Base-by-base conservation (phyloP, 2,329 filamentous ascomycete genomes). In the Periconia sp. region DNA sequence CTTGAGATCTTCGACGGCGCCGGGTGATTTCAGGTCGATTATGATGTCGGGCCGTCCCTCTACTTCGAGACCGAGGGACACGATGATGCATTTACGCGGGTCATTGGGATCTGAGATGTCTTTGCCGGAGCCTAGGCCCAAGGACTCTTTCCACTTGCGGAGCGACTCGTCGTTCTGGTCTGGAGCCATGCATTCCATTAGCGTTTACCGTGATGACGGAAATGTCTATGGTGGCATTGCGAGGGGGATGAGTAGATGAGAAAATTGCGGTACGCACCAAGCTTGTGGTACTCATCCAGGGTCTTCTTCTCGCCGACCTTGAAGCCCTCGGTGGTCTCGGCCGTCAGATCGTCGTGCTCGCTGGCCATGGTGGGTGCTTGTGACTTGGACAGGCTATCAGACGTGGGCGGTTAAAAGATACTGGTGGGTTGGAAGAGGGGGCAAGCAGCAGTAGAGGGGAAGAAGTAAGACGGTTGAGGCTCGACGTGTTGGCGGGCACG, bases 221-320 rank as follows among this genome's bases (percentile, higher is more conserved):
- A 26, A 29, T 23, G 44, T 29, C n/a, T n/a, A n/a, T n/a, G n/a
- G n/a, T n/a, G n/a, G n/a, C 25, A 17, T 13, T 29, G n/a, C 15
- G 22, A 29, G 26, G 25, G 23, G 24, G 17, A 39, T 30, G 17
- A 26, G n/a, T 18, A 31, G 24, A 18, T 4, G 18, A 34, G 11
- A 19, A 29, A 18, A 26, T 17, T 34, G 45, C 22, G 43, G 31
- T 46, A 79, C 88, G 67, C 79, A 95, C 91, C 94, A 76, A 99
- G 87, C 72, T 96, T 81, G 68, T 92, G 82, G 76, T 96, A 96
- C 74, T 96, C 89, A 54, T 92, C 89, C 67, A 99, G 81, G 61
- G 89, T 95, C 83, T 97, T 96, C 86, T 96, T 96, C 83, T 96
- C 90, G 59, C 90, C 92, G 69, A 96, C 88, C 84, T 95, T 96